Percentiles rank a stretch among this genome's conserved stretches.
phyloP scores from a whole-genome alignment of 306 rosid species.

The Canavalia ensiformis region DNA sequence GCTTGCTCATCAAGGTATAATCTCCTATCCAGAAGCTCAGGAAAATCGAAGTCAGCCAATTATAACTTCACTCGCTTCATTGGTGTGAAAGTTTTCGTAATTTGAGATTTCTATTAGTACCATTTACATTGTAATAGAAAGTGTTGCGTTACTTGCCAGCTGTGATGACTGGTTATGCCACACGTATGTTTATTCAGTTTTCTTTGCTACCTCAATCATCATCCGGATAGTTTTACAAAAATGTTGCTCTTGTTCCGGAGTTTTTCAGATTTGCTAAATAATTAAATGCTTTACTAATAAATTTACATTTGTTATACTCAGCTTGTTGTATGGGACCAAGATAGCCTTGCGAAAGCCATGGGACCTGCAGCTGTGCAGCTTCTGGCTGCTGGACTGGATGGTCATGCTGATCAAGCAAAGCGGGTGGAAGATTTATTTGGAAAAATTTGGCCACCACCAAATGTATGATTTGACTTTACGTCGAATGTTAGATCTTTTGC shows the following conservation, averaged over 20 bases:
- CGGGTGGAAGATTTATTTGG: constrained; percentile 85
- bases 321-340: constrained; percentile 90
- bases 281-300: constrained; percentile 38
- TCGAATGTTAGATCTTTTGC: constrained; percentile 33
- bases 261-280: background rate
- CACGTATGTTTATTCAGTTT: constrained; percentile 5
- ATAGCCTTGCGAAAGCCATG: constrained; percentile 75
- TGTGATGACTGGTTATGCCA: constrained; percentile 13
- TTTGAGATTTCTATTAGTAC: constrained; percentile 26
- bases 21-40: background rate
- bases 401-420: constrained; percentile 82
- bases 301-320: constrained; percentile 50
- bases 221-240: constrained; percentile 2
- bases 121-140: constrained; percentile 3
- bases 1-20: constrained; percentile 12
- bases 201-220: constrained; percentile 33
- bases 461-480: constrained; percentile 64
- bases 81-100: background rate
- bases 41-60: constrained; percentile 8
- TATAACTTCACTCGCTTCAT: background rate
- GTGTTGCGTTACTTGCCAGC: constrained; percentile 10
- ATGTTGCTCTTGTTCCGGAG: constrained; percentile 2
- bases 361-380: constrained; percentile 92
- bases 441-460: constrained; percentile 98
- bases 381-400: constrained; percentile 82